Evolutionary conservation across 176 grass and related monocot species (phyloP).

Genomic region (Cocos nucifera): DNA sequence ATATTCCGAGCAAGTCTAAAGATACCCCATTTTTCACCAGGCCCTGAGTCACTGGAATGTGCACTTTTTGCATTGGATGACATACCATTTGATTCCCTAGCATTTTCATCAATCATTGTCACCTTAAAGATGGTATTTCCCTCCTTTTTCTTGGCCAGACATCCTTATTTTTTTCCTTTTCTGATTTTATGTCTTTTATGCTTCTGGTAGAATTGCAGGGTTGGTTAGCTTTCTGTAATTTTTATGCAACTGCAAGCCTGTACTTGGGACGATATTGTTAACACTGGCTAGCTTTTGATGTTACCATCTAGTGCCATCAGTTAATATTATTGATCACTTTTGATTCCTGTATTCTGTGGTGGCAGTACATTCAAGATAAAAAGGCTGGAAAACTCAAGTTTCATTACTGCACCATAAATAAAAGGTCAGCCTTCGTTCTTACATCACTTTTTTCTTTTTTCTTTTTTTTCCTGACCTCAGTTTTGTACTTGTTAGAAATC

Average conservation of each 20-base stretch:
- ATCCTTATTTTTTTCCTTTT: slow-evolving; percentile 9
- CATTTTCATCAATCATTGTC: slow-evolving; percentile 96
- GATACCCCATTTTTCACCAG: slow-evolving; percentile 67
- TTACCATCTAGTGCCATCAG: not conserved
- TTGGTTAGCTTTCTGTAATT: too few relatives aligned
- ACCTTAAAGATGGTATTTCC: slow-evolving; percentile 75
- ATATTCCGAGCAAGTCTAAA: slow-evolving; percentile 98
- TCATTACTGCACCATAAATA: slow-evolving; percentile 98
- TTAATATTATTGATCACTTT: not conserved
- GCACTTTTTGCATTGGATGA: slow-evolving; percentile 75
- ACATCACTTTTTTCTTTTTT: not conserved
- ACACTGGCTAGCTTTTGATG: not conserved
- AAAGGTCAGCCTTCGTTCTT: slow-evolving; percentile 41
- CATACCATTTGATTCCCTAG: slow-evolving; percentile 91
- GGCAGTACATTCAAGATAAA: slow-evolving; percentile 85
- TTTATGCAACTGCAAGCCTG: too few relatives aligned
- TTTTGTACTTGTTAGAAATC: too few relatives aligned
- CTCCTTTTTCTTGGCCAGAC: not conserved
- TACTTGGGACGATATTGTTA: too few relatives aligned
- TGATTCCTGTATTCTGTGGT: not conserved
- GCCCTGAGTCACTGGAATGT: slow-evolving; percentile 81
- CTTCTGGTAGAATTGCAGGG: too few relatives aligned
- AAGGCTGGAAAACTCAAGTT: slow-evolving; percentile 67
- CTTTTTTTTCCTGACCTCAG: not conserved
- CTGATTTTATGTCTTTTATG: not conserved